Evolutionary conservation across 108 stramenopile species (phyloP).

Genomic region (Stephanodiscus triporus): DNA sequence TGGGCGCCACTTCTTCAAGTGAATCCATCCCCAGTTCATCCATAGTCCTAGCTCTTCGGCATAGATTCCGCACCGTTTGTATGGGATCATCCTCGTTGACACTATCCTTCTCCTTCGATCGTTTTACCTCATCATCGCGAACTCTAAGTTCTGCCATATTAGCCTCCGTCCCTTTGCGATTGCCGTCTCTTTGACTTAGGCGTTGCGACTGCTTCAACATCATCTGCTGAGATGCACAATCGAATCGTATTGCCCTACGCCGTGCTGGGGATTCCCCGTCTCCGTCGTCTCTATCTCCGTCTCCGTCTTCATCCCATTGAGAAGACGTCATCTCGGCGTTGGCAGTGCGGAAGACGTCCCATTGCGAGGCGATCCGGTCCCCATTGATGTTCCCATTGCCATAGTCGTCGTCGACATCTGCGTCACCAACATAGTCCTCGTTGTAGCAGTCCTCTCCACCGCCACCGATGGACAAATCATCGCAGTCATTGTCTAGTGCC

Average conservation of each 20-base stretch:
- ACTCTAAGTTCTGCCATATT: constrained; percentile 22
- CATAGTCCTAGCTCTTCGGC: constrained; percentile 29
- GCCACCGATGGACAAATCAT: not conserved
- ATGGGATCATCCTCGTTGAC: constrained; percentile 32
- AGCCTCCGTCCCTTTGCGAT: not conserved
- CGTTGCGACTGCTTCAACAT: constrained; percentile 2
- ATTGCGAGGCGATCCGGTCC: constrained; percentile 22
- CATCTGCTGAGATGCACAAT: constrained; percentile 12
- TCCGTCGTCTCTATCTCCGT: constrained; percentile 14
- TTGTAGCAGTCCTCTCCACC: constrained; percentile 2
- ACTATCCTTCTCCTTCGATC: not conserved
- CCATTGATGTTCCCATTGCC: not conserved
- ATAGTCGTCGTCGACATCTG: constrained; percentile 3
- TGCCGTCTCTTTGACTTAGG: not conserved
- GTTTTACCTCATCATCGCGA: not conserved
- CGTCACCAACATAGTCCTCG: constrained; percentile 7
- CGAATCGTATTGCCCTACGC: constrained; percentile 33
- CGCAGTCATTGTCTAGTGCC: constrained; percentile 4
- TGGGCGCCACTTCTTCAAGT: constrained; percentile 48
- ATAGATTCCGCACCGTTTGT: constrained; percentile 45
- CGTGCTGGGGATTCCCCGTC: constrained; percentile 30
- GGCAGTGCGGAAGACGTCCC: constrained; percentile 38
- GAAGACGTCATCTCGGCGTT: constrained; percentile 26
- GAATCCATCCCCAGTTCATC: constrained; percentile 36
- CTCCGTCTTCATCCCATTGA: constrained; percentile 15